Percentiles rank a stretch among this genome's conserved stretches.
These are phyloP conservation scores for Albifimbria verrucaria DNA, from an alignment of 2,329 filamentous ascomycete species.

Conservation along the genomic window DNA sequence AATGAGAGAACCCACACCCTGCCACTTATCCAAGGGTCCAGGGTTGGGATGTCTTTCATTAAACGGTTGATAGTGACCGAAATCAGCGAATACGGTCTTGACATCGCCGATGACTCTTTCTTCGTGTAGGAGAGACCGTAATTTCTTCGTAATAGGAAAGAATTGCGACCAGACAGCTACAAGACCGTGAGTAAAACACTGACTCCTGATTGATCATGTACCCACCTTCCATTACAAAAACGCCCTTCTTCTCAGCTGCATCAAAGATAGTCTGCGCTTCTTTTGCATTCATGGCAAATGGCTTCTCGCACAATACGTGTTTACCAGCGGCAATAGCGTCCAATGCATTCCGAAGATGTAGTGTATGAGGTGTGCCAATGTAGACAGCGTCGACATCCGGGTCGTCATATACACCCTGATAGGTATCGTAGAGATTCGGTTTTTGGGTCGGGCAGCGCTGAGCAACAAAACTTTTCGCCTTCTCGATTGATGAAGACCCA, in stretches of 20 bases:
- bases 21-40: neutral
- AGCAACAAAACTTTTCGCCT: slow-evolving; percentile 27
- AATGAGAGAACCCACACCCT: neutral
- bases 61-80: too few species aligned
- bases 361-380: slow-evolving; percentile 41
- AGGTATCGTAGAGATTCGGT: neutral
- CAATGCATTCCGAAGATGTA: slow-evolving; percentile 40
- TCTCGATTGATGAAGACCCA: neutral
- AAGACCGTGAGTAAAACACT: too few species aligned
- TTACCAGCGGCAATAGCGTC: slow-evolving; percentile 40
- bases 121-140: slow-evolving; percentile 33
- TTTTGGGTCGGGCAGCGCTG: slow-evolving; percentile 20
- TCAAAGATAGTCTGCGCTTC: slow-evolving; percentile 37
- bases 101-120: slow-evolving; percentile 37
- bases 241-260: slow-evolving; percentile 33
- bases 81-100: slow-evolving; percentile 35
- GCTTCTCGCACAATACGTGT: slow-evolving; percentile 43
- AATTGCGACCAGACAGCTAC: slow-evolving; percentile 42
- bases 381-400: slow-evolving; percentile 41
- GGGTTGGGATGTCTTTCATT: too few species aligned
- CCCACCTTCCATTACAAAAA: slow-evolving; percentile 37
- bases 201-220: too few species aligned
- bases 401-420: neutral
- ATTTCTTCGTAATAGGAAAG: slow-evolving; percentile 31
- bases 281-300: slow-evolving; percentile 36